Evolutionary conservation across 306 rosid species (phyloP).

Genomic region (Fagus sylvatica): DNA sequence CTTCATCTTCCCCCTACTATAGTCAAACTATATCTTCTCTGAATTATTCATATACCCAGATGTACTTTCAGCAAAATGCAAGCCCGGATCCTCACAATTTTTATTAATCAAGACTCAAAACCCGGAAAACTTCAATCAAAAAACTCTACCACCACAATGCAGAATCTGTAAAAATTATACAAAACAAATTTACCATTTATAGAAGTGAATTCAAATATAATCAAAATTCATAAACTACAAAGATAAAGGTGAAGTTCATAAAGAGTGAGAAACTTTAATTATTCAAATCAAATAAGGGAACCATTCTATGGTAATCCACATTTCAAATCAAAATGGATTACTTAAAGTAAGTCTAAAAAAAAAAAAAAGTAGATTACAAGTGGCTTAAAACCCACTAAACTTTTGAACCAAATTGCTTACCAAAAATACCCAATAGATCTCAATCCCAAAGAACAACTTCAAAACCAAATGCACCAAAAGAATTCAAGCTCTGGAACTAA

Average conservation of each 20-base stretch:
- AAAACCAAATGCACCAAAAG: slow-evolving; percentile 24
- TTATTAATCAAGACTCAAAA: slow-evolving; percentile 19
- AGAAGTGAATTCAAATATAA: slow-evolving; percentile 21
- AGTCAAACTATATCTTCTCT: slow-evolving; percentile 31
- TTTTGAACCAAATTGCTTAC: slow-evolving; percentile 25
- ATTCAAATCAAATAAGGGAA: slow-evolving; percentile 26
- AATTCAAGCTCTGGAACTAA: slow-evolving; percentile 30
- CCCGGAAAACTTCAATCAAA: slow-evolving; percentile 21
- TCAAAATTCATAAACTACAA: slow-evolving; percentile 7
- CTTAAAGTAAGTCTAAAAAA: slow-evolving; percentile 10
- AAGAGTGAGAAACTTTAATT: not conserved
- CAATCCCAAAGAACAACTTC: slow-evolving; percentile 32
- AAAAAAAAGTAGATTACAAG: slow-evolving; percentile 27
- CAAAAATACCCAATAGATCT: slow-evolving; percentile 55
- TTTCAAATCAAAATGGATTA: slow-evolving; percentile 30
- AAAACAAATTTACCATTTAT: slow-evolving; percentile 1
- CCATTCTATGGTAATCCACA: slow-evolving; percentile 40
- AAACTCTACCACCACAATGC: slow-evolving; percentile 26
- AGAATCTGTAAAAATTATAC: slow-evolving; percentile 26
- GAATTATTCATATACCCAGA: slow-evolving; percentile 45
- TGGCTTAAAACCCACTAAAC: slow-evolving; percentile 41
- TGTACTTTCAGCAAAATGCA: slow-evolving; percentile 18
- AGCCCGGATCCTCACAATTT: slow-evolving; percentile 21
- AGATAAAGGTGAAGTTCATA: not conserved
- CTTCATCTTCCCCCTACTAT: slow-evolving; percentile 66